Base-by-base conservation (phyloP, 2,329 filamentous ascomycete species). In the Ploettnerulaceae sp. region DNA sequence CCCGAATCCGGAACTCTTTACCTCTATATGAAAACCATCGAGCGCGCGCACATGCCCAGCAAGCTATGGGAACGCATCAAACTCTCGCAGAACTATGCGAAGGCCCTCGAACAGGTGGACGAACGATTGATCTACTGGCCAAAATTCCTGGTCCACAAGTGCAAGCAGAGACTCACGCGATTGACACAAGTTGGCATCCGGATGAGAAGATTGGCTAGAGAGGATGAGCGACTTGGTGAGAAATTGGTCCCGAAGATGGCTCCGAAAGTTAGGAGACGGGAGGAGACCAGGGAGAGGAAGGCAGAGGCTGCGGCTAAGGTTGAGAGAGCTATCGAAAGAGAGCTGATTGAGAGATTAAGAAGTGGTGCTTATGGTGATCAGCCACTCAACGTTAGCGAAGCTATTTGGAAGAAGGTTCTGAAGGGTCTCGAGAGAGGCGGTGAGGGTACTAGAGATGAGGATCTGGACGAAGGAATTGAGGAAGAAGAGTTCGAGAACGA, bases 321-420 rank as follows among this genome's bases (percentile, higher is more conserved):
- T 51, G 93, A 98, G 75, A 76, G 89, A 56, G 89, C 89, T 6
- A 97, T 98, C 67, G 93, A 98, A 75, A 76, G 93, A 45, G 91
- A 97, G 69, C 75, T 98, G 57, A 85, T 98, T 58, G 89, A 97
- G 69, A 76, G 93, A 58, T 71, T 98, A 67, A 78, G 90, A 56
- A 90, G 89, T 63, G 93, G 93, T 35, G 90, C 90, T 3, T 97
- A 98, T 67, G 93, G 93, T 45, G 90, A 97, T 60, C 81, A 88
- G 64, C 93, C 93, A 32, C 74, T 98, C 56, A 98, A 98, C 64
- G 90, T 95, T 41, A 93, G 94, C 67, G 89, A 96, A 66, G 77
- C 79, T 11, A 89, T 98, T 52, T 98, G 93, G 93, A 94, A 94
- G 77, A 95, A 90, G 77, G 93, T 98, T 6, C 80, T 98, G 58